Evolutionary conservation across 2,329 filamentous ascomycete genomes (phyloP), one percentile per base, ranked within the genome.

Genomic region (Aspergillus oerlinghausenensis): DNA sequence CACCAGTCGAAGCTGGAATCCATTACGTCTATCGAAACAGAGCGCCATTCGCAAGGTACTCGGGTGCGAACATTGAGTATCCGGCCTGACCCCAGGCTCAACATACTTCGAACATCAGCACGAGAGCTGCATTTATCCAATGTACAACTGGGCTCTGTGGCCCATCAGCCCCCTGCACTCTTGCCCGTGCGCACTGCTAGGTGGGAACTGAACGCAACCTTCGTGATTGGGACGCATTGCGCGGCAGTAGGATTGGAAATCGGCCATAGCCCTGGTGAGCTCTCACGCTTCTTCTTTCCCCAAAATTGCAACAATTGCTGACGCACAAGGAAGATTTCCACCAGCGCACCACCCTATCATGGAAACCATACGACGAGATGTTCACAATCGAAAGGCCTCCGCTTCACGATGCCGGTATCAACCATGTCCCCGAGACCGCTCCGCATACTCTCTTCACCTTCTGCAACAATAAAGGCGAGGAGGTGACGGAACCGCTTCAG

Each of bases 371-470:
- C 3, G 65, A 59, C 3, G 79, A 81, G 56, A 73, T 67, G 9
- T 73, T 81, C 28, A 67, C 63, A 1, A 72, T 81, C 26, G 68
- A 77, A 50, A 68, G 76, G 35, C 69, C 71, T 56, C 19, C 42
- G 49, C 9, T 57, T 50, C 35, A 52, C 6, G 65, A 75, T 23
- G 26, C 59, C 0, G 67, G 70, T 10, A 70, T 79, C 17, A 70
- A 75, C 32, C 76, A 77, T 26, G 62, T 62, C 3, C 43, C 60
- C 0, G 69, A 75, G 48, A 60, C 62, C 40, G 77, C 76, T 0
- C 77, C 79, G 0, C 79, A 80, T 54, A 82, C 80, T 0, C 70
- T 82, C 0, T 80, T 82, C 62, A 73, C 70, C 1, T 60, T 48
- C n/a, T 26, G 51, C 8, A 59, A 60, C 25, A 53, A 54, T 1